Percentiles rank a stretch among this genome's conserved stretches.
Conservation (phyloP, 768 basidiomycete genomes). For the Leccinum pellstonianum region DNA sequence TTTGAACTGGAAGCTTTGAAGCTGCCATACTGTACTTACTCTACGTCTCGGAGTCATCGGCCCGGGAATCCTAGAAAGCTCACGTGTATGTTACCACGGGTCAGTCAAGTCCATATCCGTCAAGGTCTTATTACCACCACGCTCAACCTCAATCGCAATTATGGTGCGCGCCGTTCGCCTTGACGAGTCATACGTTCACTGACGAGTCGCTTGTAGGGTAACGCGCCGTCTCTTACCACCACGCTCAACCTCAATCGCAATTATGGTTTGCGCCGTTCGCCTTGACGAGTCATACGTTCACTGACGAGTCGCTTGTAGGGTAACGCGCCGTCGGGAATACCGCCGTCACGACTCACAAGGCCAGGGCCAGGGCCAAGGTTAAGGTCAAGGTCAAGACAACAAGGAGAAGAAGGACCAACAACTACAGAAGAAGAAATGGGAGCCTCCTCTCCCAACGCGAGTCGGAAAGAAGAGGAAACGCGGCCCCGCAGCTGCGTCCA, state of each 20-base stretch:
- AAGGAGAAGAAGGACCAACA: conserved; percentile 46
- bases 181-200: not conserved
- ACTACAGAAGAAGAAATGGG: conserved; percentile 89
- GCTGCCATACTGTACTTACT: too few relatives aligned
- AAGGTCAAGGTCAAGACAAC: conserved; percentile 50
- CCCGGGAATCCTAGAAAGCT: not conserved
- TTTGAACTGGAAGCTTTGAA: not conserved
- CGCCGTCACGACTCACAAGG: conserved; percentile 27
- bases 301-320: conserved; percentile 48
- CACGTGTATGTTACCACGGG: conserved; percentile 27
- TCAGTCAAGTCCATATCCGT: conserved; percentile 26
- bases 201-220: too few relatives aligned
- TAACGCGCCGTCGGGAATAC: conserved; percentile 67
- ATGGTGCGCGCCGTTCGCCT: conserved; percentile 24
- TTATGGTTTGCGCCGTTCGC: too few relatives aligned
- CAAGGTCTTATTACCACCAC: not conserved
- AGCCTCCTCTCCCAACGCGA: conserved; percentile 94
- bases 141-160: conserved; percentile 7
- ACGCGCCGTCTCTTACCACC: conserved; percentile 35
- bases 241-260: too few relatives aligned
- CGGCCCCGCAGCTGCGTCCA: conserved; percentile 88
- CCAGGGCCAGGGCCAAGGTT: conserved; percentile 38
- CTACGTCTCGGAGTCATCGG: conserved; percentile 4
- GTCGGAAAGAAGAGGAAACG: conserved; percentile 95
- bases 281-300: too few relatives aligned